These are phyloP conservation scores for Solanum chilense DNA, from an alignment of 257 asterid genomes.

Conservation along the genomic window DNA sequence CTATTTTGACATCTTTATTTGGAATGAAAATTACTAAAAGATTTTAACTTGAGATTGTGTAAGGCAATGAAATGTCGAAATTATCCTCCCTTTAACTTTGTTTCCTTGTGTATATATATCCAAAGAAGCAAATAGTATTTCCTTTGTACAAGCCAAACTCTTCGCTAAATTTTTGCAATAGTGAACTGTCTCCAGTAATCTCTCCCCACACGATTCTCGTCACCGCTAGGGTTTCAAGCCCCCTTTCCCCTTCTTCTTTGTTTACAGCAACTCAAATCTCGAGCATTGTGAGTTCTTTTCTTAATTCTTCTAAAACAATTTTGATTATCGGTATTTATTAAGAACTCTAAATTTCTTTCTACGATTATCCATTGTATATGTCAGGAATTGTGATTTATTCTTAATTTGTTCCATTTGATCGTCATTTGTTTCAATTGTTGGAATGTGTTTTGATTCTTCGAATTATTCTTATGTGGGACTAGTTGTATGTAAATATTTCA, in stretches of 20 bases:
- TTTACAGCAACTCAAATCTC: not conserved
- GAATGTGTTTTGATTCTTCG: not conserved
- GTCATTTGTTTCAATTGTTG: not conserved
- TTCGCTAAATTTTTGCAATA: not conserved
- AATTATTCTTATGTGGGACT: not conserved
- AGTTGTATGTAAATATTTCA: not conserved
- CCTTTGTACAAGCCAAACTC: not conserved
- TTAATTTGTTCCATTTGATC: not conserved
- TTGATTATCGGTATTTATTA: not conserved
- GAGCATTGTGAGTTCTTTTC: not conserved
- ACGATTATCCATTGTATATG: not conserved
- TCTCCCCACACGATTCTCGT: too few relatives aligned
- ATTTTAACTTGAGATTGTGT: not conserved
- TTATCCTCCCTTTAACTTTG: not conserved
- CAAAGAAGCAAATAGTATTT: not conserved
- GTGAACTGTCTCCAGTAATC: not conserved
- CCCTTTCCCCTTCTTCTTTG: not conserved
- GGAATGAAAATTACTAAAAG: not conserved
- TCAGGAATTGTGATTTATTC: not conserved
- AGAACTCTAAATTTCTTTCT: not conserved
- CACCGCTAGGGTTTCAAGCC: not conserved
- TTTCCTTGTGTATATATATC: not conserved
- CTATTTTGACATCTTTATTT: not conserved
- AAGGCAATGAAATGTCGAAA: not conserved
- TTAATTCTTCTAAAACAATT: not conserved